Percentiles rank a stretch among this genome's conserved stretches.
Conservation (phyloP, 768 basidiomycete genomes). For the Lactarius deliciosus region DNA sequence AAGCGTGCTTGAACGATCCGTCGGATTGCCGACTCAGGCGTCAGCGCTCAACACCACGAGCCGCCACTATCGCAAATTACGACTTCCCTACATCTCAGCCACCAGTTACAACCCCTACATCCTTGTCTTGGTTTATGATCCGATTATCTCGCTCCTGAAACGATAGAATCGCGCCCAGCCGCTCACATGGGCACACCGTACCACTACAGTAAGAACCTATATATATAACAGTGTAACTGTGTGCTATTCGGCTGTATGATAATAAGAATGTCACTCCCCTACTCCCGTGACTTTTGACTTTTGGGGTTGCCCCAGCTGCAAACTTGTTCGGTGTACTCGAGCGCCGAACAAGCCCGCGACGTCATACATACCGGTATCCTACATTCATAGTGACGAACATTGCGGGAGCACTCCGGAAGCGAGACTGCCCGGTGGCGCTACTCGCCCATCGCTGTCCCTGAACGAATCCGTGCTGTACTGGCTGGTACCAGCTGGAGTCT, state of each 20-base stretch:
- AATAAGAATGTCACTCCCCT: neutral
- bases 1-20: neutral
- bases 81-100: neutral
- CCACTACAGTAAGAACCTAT: neutral
- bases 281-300: neutral
- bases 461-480: neutral
- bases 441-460: constrained; percentile 9
- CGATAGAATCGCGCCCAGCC: too few relatives aligned
- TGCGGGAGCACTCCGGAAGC: constrained; percentile 16
- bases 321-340: neutral
- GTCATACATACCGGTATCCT: constrained; percentile 7
- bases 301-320: neutral
- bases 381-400: constrained; percentile 13
- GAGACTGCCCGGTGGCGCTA: constrained; percentile 16
- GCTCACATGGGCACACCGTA: too few relatives aligned
- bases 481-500: neutral
- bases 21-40: neutral
- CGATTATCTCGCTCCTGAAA: neutral
- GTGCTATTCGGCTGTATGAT: neutral
- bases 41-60: neutral
- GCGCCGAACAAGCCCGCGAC: constrained; percentile 2
- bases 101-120: neutral
- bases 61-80: constrained; percentile 25
- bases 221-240: neutral
- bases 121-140: neutral